These are phyloP conservation scores for Melocanna baccifera DNA, from an alignment of 176 grass and related monocot genomes.

Conservation along the genomic window DNA sequence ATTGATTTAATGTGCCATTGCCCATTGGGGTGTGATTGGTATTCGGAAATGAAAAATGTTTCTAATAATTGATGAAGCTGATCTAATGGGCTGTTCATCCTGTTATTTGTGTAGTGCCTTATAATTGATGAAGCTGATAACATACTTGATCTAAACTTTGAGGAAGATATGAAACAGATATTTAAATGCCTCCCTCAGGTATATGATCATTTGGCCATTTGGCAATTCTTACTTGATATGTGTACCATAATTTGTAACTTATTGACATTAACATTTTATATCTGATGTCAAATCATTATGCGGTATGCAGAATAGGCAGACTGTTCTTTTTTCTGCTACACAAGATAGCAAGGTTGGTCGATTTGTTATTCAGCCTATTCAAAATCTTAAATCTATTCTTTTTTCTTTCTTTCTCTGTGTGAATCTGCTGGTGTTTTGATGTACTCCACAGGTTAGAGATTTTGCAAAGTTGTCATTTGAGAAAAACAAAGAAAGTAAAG, in stretches of 20 bases:
- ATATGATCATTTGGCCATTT: conserved; percentile 15
- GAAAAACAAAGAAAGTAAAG: conserved; percentile 71
- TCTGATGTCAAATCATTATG: not conserved
- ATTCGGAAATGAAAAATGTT: not conserved
- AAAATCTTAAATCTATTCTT: not conserved
- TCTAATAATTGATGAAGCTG: conserved; percentile 90
- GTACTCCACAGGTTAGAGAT: conserved; percentile 66
- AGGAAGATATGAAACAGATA: conserved; percentile 99
- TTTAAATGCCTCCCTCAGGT: conserved; percentile 92
- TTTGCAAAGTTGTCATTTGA: conserved; percentile 93
- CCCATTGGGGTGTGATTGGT: not conserved
- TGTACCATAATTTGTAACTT: not conserved
- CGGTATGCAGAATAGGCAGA: conserved; percentile 77
- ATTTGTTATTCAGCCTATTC: conserved; percentile 25
- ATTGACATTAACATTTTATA: conserved; percentile 12
- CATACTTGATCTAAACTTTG: conserved; percentile 92
- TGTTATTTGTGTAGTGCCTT: conserved; percentile 61
- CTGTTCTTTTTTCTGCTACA: conserved; percentile 95
- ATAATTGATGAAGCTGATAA: conserved; percentile 98
- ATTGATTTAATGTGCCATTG: not conserved
- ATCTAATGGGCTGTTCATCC: too few species aligned
- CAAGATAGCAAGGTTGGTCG: conserved; percentile 69
- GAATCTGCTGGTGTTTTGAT: conserved; percentile 16
- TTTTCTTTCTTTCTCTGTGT: not conserved
- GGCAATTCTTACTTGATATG: conserved; percentile 15